Evolutionary conservation across 2,329 filamentous ascomycete genomes (phyloP).

Genomic region (Botrytis pseudocinerea): DNA sequence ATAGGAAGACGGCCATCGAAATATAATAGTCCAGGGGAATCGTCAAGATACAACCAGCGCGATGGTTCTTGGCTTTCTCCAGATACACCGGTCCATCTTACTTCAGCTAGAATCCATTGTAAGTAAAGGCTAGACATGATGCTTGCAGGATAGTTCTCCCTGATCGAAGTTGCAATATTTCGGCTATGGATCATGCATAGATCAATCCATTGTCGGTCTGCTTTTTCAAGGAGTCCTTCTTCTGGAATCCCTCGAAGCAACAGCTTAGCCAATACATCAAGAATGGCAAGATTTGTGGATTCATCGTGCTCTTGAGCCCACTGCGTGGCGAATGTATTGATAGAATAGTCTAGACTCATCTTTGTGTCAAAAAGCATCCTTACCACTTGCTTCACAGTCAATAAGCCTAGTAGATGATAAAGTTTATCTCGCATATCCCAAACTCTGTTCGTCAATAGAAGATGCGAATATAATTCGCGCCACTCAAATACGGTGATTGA

Average conservation of each 20-base stretch:
- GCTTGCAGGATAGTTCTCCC: not conserved
- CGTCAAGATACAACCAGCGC: not conserved
- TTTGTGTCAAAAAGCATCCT: not conserved
- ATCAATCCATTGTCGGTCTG: not conserved
- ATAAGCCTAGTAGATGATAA: not conserved
- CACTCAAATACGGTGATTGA: not conserved
- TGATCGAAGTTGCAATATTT: not conserved
- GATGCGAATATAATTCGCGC: not conserved
- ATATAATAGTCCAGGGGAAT: not conserved
- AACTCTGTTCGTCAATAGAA: not conserved
- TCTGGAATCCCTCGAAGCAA: not conserved
- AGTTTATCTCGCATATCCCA: constrained; percentile 1
- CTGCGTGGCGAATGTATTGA: not conserved
- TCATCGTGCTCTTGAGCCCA: not conserved
- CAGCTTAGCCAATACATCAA: not conserved
- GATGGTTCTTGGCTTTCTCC: not conserved
- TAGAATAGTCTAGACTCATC: not conserved
- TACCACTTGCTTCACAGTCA: not conserved
- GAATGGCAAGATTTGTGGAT: not conserved
- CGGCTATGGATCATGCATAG: not conserved
- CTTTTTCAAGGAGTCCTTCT: not conserved
- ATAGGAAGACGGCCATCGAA: not conserved
- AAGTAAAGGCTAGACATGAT: constrained; percentile 6
- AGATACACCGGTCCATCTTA: not conserved
- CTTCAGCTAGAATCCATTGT: not conserved